Conservation (phyloP, 495 filamentous ascomycete species). For the Immersiella caudata region DNA sequence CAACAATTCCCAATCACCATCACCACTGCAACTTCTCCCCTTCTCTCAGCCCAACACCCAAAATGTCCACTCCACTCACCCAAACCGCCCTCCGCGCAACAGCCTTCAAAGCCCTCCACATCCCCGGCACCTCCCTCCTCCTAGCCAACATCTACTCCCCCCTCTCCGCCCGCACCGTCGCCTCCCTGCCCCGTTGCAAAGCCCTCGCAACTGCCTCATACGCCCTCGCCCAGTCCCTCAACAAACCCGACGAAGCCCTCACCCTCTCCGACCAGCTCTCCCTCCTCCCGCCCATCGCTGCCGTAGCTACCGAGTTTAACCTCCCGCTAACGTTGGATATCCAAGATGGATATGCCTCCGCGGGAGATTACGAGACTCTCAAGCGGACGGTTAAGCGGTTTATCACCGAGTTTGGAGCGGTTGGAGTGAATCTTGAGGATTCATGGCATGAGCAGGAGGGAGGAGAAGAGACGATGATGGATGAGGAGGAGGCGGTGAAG, state of each 20-base stretch:
- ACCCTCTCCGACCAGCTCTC: background rate
- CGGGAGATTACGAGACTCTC: background rate
- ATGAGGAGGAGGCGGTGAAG: background rate
- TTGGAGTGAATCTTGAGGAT: background rate
- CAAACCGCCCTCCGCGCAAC: background rate
- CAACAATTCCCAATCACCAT: no score
- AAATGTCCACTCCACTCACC: background rate
- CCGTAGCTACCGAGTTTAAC: background rate
- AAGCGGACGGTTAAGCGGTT: background rate
- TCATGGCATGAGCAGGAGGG: background rate
- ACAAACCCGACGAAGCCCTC: background rate
- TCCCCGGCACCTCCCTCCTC: background rate
- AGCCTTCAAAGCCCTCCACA: background rate
- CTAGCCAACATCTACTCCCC: background rate
- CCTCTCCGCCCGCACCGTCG: background rate
- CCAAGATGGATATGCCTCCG: background rate
- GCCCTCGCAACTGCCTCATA: background rate
- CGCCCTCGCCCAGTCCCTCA: background rate
- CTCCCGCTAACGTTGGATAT: background rate
- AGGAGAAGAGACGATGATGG: background rate
- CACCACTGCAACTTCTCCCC: background rate
- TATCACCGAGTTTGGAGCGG: background rate
- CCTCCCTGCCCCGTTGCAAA: background rate
- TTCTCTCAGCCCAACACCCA: background rate
- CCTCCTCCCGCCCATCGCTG: background rate